These are phyloP conservation scores for Prunus davidiana DNA, from an alignment of 306 rosid species.

Conservation along the genomic window DNA sequence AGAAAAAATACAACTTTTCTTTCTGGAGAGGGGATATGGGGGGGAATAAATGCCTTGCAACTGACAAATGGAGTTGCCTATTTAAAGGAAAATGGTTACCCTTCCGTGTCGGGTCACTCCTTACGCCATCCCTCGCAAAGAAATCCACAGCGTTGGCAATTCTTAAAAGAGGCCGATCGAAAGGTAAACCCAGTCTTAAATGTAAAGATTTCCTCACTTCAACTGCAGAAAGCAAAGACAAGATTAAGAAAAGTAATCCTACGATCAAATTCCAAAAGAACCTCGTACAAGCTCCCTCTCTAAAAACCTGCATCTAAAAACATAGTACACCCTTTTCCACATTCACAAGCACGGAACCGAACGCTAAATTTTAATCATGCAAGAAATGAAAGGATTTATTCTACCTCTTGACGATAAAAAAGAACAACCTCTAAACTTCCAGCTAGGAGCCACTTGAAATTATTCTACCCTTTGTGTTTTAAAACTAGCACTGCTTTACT, in stretches of 20 bases:
- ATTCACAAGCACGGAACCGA: background rate
- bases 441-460: background rate
- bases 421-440: background rate
- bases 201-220: conserved; percentile 84
- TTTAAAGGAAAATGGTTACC: conserved; percentile 39
- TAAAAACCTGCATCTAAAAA: background rate
- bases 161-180: conserved; percentile 91
- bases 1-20: background rate
- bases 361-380: background rate
- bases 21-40: background rate
- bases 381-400: background rate
- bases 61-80: background rate
- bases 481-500: background rate
- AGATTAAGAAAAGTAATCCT: background rate
- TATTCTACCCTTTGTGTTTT: background rate
- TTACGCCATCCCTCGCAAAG: conserved; percentile 36
- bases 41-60: background rate
- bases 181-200: conserved; percentile 77
- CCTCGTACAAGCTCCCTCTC: background rate
- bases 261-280: background rate
- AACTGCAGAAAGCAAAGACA: conserved; percentile 52
- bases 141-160: conserved; percentile 76
- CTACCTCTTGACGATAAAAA: background rate
- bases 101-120: conserved; percentile 44
- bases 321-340: background rate